Conservation (phyloP, 75 land plant species). For the Chamaecyparis obtusa region DNA sequence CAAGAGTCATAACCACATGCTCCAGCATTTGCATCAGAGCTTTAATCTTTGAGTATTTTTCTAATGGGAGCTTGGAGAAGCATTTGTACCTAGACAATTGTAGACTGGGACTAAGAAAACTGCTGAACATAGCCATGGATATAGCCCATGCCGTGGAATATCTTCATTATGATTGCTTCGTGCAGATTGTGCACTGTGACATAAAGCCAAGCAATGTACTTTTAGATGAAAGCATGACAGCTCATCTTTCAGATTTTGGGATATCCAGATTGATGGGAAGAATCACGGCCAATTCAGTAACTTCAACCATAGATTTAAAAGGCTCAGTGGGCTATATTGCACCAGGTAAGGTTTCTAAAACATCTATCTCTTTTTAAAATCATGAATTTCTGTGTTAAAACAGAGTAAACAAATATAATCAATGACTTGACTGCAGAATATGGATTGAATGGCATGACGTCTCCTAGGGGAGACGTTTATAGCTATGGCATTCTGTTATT, state of each 20-base stretch:
- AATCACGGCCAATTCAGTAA: too few relatives aligned
- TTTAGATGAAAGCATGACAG: too few relatives aligned
- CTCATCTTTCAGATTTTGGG: not conserved
- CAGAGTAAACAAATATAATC: not conserved
- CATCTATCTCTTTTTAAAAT: not conserved
- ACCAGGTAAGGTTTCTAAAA: too few relatives aligned
- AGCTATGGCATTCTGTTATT: conserved; percentile 22
- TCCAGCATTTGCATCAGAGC: not conserved
- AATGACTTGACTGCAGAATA: conserved; percentile 24
- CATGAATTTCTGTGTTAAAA: not conserved
- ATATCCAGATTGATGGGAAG: not conserved
- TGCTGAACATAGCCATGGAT: conserved; percentile 4
- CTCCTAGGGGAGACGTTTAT: conserved; percentile 27
- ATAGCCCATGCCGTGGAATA: conserved; percentile 13
- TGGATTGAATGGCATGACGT: conserved; percentile 8
- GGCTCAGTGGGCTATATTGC: too few relatives aligned
- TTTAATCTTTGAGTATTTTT: conserved; percentile 18
- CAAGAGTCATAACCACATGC: conserved; percentile 22
- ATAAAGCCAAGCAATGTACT: too few relatives aligned
- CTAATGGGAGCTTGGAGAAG: conserved; percentile 16
- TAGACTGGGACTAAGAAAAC: not conserved
- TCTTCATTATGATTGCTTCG: conserved; percentile 5
- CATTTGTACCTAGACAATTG: not conserved
- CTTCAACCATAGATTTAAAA: too few relatives aligned
- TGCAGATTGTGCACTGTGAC: too few relatives aligned